These are phyloP conservation scores for Cladosporium phlei DNA, from an alignment of 2,329 filamentous ascomycete species.

Conservation along the genomic window DNA sequence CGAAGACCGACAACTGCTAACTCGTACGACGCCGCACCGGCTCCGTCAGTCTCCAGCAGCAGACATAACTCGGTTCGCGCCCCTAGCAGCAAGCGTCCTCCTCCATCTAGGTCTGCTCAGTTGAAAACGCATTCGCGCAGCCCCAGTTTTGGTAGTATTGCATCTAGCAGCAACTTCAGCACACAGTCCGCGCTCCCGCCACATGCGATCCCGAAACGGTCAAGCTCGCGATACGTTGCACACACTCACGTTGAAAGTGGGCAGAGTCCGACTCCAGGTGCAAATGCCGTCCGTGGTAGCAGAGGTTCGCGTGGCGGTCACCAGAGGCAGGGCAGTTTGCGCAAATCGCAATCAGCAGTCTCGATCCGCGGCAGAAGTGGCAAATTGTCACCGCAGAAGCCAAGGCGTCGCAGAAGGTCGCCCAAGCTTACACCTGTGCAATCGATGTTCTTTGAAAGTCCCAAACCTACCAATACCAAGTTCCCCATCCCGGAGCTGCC, in stretches of 20 bases:
- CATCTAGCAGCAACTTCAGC: conserved; percentile 35
- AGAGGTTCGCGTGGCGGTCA: conserved; percentile 18
- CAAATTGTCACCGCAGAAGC: conserved; percentile 53
- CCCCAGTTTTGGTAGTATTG: conserved; percentile 57
- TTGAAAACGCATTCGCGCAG: conserved; percentile 51
- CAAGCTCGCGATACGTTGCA: conserved; percentile 74
- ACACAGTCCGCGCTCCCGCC: conserved; percentile 55
- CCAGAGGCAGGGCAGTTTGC: conserved; percentile 46
- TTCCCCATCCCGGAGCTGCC: conserved; percentile 33
- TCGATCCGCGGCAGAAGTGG: conserved; percentile 55
- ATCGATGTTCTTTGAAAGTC: conserved; percentile 33
- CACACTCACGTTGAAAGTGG: conserved; percentile 69
- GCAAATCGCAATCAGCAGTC: conserved; percentile 81
- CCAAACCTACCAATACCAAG: conserved; percentile 27
- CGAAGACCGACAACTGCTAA: conserved; percentile 28
- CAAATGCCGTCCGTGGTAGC: conserved; percentile 17
- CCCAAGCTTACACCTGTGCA: conserved; percentile 33
- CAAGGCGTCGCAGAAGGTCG: conserved; percentile 25
- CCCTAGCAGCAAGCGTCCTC: conserved; percentile 14
- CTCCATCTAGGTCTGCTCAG: conserved; percentile 21
- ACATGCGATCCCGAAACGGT: conserved; percentile 84
- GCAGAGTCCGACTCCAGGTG: conserved; percentile 64
- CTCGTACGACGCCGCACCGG: conserved; percentile 29
- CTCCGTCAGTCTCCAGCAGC: conserved; percentile 30
- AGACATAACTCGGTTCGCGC: conserved; percentile 23